These are phyloP conservation scores for Canna indica DNA, from an alignment of 176 grass and related monocot species.

Conservation along the genomic window DNA sequence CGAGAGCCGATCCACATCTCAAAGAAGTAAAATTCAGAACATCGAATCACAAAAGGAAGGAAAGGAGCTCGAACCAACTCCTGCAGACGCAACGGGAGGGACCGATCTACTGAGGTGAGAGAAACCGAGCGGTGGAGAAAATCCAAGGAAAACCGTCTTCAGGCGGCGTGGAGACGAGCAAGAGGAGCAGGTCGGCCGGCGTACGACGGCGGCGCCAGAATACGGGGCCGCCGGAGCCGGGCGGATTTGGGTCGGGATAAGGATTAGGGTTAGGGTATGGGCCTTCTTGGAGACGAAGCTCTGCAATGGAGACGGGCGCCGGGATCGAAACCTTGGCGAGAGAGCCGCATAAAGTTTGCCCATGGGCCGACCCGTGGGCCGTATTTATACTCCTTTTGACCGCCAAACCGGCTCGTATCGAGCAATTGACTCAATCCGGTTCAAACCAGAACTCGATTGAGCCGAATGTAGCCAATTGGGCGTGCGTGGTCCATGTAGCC, in stretches of 20 bases:
- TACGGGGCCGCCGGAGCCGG: background rate
- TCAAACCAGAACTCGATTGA: too few species aligned
- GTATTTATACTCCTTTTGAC: background rate
- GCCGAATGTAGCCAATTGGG: too few species aligned
- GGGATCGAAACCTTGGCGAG: background rate
- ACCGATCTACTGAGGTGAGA: background rate
- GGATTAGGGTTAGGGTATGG: constrained; percentile 8
- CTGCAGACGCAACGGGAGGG: background rate
- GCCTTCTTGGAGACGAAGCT: background rate
- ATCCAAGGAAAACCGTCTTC: background rate
- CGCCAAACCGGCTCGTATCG: too few species aligned
- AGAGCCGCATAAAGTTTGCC: background rate
- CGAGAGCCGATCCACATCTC: background rate
- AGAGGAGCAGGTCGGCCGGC: background rate
- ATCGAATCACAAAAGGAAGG: background rate
- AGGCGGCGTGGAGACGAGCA: background rate
- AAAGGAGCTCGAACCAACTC: background rate
- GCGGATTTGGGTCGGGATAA: constrained; percentile 3
- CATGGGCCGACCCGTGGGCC: constrained; percentile 4
- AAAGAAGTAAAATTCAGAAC: background rate
- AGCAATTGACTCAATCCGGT: too few species aligned
- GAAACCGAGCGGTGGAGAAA: background rate
- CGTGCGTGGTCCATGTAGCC: too few species aligned
- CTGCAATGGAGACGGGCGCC: background rate
- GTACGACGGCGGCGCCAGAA: background rate